Base-by-base conservation (phyloP, 805 yeast genomes). In the Candida ortonii region DNA sequence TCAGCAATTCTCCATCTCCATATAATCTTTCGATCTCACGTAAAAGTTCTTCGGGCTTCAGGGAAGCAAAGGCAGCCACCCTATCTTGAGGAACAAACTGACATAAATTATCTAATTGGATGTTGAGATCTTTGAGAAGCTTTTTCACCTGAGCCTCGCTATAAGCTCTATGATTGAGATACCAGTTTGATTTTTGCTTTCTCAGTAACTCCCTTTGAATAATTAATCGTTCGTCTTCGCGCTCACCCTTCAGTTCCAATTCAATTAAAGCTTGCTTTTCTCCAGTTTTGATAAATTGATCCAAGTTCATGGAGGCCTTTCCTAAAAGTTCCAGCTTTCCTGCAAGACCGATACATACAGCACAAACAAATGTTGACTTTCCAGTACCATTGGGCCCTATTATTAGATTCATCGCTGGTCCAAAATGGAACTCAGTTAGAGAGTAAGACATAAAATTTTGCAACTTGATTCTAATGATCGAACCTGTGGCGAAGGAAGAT, bases 331-430 rank as follows among this genome's bases (percentile, higher is more conserved):
- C 84, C 15, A 84, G 71, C 50, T 73, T 77, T 1, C 97, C 97
- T 1, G 82, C 90, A 12, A 93, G 62, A 0, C 96, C 95, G 21
- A 93, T 66, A 53, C 95, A 90, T 1, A 90, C 76, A 0, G 96
- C 97, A 41, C 96, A 85, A 4, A 93, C 89, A 50, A 93, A 76
- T 0, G 97, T 87, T 23, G 93, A 80, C 52, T 93, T 93, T 6
- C 98, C 98, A 0, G 95, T 76, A 22, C 99, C 99, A 56, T 93
- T 93, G 9, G 97, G 97, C 0, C 97, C 98, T 34, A 93, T 82
- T 38, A 93, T 84, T 80, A 93, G 77, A 54, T 93, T 93, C 53
- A 93, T 67, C 2, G 80, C 68, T 0, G 97, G 96, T 0, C 90
- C 83, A 37, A 90, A 70, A 24, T 70, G 68, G 58, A 86, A 87